Conservation (phyloP, 345 rosid species). For the Nasturtium officinale region DNA sequence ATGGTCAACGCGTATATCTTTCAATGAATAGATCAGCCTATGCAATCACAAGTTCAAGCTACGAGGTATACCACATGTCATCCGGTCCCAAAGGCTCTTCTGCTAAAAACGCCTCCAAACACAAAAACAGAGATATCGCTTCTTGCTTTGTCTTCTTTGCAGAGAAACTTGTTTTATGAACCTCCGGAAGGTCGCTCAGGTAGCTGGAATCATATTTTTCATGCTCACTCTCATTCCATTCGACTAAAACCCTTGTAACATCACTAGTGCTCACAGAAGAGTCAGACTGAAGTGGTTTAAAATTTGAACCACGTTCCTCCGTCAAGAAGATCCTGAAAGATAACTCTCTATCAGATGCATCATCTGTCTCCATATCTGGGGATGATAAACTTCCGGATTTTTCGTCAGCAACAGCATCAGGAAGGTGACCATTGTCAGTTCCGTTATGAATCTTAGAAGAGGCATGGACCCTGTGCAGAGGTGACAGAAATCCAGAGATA, state of each 20-base stretch:
- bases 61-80: constrained; percentile 82
- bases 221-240: constrained; percentile 75
- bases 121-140: constrained; percentile 85
- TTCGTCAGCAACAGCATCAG: constrained; percentile 20
- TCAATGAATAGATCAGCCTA: neutral
- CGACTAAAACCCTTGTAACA: constrained; percentile 56
- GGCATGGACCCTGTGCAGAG: constrained; percentile 48
- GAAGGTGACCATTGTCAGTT: constrained; percentile 55
- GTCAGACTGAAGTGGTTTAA: constrained; percentile 58
- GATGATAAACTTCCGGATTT: constrained; percentile 40
- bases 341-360: constrained; percentile 42
- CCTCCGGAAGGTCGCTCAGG: constrained; percentile 82
- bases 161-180: constrained; percentile 70
- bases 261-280: constrained; percentile 53
- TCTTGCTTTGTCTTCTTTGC: constrained; percentile 91
- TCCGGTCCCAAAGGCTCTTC: constrained; percentile 98
- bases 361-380: constrained; percentile 52
- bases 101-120: constrained; percentile 92
- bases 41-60: constrained; percentile 11
- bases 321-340: constrained; percentile 56
- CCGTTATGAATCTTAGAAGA: constrained; percentile 50
- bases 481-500: constrained; percentile 62
- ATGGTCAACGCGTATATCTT: constrained; percentile 6
- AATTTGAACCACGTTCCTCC: constrained; percentile 50
- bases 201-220: constrained; percentile 72